phyloP scores from a whole-genome alignment of 345 rosid genomes.

The Ricinus communis region DNA sequence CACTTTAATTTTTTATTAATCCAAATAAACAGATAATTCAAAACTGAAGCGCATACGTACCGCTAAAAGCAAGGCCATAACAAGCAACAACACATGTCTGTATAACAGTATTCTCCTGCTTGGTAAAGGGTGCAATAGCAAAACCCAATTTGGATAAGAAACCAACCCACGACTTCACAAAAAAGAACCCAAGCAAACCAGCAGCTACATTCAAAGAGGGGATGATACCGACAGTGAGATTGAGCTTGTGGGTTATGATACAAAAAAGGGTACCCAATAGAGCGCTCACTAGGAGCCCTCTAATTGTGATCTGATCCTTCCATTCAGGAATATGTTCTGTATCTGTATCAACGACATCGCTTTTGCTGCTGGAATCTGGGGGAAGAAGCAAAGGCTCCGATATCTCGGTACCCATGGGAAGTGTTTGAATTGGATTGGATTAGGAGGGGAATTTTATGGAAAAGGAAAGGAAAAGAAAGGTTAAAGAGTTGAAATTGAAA shows the following conservation, averaged over 20 bases:
- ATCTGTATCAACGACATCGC: conserved; percentile 12
- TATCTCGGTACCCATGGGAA: conserved; percentile 60
- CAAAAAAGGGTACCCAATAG: conserved; percentile 71
- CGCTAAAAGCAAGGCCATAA: conserved; percentile 90
- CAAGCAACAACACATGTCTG: conserved; percentile 98
- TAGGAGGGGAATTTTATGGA: background rate
- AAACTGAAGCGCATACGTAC: conserved; percentile 27
- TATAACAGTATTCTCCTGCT: conserved; percentile 90
- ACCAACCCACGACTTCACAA: conserved; percentile 86
- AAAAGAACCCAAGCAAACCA: conserved; percentile 89
- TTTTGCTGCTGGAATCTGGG: conserved; percentile 31
- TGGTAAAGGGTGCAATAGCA: conserved; percentile 63
- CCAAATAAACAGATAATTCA: background rate
- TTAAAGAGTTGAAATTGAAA: background rate
- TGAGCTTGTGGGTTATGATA: conserved; percentile 85
- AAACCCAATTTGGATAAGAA: conserved; percentile 60
- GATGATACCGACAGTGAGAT: conserved; percentile 85
- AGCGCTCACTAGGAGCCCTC: conserved; percentile 74
- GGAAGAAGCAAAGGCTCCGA: conserved; percentile 49
- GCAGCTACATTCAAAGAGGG: conserved; percentile 94
- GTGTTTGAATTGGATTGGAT: background rate
- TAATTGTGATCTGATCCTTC: conserved; percentile 86
- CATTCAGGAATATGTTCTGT: conserved; percentile 59
- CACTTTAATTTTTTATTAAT: background rate
- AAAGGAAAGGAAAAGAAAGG: background rate